These are phyloP conservation scores for Suillus paluster DNA, from an alignment of 768 basidiomycete genomes.

Conservation along the genomic window DNA sequence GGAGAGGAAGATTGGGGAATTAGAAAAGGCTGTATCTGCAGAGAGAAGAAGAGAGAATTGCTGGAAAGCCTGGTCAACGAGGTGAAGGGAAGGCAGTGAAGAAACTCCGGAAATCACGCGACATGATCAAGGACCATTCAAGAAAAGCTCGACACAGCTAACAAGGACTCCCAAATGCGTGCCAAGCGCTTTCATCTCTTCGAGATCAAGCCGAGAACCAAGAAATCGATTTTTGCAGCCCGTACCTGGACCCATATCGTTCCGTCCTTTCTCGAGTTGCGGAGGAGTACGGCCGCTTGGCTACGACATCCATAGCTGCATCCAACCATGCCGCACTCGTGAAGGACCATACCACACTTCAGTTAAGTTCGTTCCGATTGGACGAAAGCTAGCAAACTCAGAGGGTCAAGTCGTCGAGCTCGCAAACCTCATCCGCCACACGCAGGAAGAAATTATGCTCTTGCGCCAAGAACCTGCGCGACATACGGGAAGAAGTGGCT, in stretches of 20 bases:
- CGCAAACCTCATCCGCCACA: slow-evolving; percentile 61
- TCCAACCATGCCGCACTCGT: slow-evolving; percentile 43
- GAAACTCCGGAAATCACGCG: slow-evolving; percentile 42
- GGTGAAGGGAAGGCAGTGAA: slow-evolving; percentile 40
- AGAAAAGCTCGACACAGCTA: slow-evolving; percentile 40
- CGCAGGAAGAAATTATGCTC: slow-evolving; percentile 54
- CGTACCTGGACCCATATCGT: slow-evolving; percentile 59
- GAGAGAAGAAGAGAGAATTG: slow-evolving; percentile 58
- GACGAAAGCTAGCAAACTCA: slow-evolving; percentile 72
- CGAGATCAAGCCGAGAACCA: slow-evolving; percentile 38
- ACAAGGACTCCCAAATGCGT: slow-evolving; percentile 41
- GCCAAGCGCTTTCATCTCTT: slow-evolving; percentile 34
- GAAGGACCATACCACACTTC: slow-evolving; percentile 42
- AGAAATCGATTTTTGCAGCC: slow-evolving; percentile 49
- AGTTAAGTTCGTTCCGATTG: slow-evolving; percentile 52
- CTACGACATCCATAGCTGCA: slow-evolving; percentile 45
- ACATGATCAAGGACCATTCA: slow-evolving; percentile 40
- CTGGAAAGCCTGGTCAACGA: slow-evolving; percentile 51
- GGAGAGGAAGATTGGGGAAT: slow-evolving; percentile 58
- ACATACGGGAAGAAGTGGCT: slow-evolving; percentile 20
- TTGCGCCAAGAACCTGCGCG: slow-evolving; percentile 35
- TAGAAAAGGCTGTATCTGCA: slow-evolving; percentile 52
- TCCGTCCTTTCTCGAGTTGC: slow-evolving; percentile 50
- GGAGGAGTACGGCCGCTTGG: slow-evolving; percentile 58
- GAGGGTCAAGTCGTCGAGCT: slow-evolving; percentile 71